phyloP scores from a whole-genome alignment of 176 grass and related monocot species.

The Eragrostis nindensis region DNA sequence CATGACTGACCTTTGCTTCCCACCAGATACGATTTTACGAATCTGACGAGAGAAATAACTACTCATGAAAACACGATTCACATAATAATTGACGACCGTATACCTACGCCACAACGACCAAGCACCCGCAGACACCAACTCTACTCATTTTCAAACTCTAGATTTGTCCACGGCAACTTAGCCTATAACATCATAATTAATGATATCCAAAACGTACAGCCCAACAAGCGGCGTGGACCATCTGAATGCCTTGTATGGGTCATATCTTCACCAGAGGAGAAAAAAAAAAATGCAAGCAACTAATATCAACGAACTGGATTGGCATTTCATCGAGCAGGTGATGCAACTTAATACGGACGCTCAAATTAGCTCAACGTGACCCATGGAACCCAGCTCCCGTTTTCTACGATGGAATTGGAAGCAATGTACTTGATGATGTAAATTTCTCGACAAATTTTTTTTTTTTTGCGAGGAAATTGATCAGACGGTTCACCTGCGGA shows the following conservation, averaged over 20 bases:
- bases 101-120: conserved; percentile 43
- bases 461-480: no score
- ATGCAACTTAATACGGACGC: background rate
- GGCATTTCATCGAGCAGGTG: conserved; percentile 44
- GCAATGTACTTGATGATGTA: background rate
- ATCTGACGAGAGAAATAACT: conserved; percentile 31
- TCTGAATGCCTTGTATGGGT: conserved; percentile 24
- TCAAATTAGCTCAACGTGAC: background rate
- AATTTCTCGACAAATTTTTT: background rate
- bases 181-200: conserved; percentile 22
- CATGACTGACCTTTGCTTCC: background rate
- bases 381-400: background rate
- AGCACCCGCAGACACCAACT: conserved; percentile 41
- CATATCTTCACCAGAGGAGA: conserved; percentile 24
- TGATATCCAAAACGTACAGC: conserved; percentile 22
- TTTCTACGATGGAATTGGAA: background rate
- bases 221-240: conserved; percentile 40
- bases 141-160: conserved; percentile 17
- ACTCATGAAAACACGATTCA: background rate
- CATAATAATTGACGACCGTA: conserved; percentile 9
- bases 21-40: background rate
- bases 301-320: conserved; percentile 1
- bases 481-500: conserved; percentile 41
- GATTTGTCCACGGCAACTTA: background rate
- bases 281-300: conserved; percentile 20